phyloP scores from a whole-genome alignment of 345 rosid species.

The Noccaea caerulescens region DNA sequence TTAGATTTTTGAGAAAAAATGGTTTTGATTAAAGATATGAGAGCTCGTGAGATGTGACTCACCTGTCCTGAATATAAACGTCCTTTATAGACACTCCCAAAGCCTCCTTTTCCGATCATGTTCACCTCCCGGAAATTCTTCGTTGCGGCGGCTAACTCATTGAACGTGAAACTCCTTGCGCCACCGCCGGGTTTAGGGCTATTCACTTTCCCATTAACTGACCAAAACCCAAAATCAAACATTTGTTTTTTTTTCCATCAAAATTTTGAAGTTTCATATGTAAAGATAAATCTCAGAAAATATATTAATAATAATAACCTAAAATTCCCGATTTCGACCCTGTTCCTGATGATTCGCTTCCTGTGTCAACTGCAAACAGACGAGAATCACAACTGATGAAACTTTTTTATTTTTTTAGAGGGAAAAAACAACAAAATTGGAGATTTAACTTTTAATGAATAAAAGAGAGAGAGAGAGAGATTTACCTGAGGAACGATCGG shows the following conservation, averaged over 20 bases:
- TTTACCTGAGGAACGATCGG: slow-evolving; percentile 56
- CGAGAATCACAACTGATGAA: background rate
- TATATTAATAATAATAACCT: slow-evolving; percentile 9
- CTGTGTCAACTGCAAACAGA: slow-evolving; percentile 40
- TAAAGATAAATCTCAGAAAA: background rate
- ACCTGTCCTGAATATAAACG: slow-evolving; percentile 77
- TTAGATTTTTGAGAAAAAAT: background rate
- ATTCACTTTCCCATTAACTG: slow-evolving; percentile 50
- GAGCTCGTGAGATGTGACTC: background rate
- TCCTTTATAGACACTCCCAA: slow-evolving; percentile 90
- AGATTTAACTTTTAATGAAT: background rate
- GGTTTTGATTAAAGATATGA: slow-evolving; percentile 19
- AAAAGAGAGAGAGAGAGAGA: slow-evolving; percentile 2
- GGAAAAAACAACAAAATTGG: background rate
- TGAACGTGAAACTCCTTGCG: slow-evolving; percentile 82
- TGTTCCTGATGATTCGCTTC: slow-evolving; percentile 32
- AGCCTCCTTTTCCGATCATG: slow-evolving; percentile 93
- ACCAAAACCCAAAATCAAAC: slow-evolving; percentile 6
- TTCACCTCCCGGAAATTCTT: slow-evolving; percentile 69
- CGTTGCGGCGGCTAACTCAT: slow-evolving; percentile 75
- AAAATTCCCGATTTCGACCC: slow-evolving; percentile 42
- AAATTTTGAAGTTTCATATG: background rate
- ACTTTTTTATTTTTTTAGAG: background rate
- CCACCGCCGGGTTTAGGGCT: slow-evolving; percentile 49
- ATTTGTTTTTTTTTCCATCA: background rate